Evolutionary conservation across 1,284 basidiomycete genomes (phyloP).

Genomic region (Pisolithus thermaeus): DNA sequence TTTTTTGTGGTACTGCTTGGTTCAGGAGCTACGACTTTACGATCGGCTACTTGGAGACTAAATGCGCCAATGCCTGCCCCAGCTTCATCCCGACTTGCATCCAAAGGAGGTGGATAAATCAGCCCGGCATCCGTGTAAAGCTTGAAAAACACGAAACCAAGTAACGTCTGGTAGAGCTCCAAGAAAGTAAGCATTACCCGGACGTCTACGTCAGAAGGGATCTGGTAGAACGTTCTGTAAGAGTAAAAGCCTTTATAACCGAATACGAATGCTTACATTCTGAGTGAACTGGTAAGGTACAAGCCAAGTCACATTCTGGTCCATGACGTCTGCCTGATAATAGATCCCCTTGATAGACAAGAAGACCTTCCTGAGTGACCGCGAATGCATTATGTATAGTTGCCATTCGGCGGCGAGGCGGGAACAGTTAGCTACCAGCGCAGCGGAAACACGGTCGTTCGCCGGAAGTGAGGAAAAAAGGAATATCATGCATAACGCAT

Average conservation of each 20-base stretch:
- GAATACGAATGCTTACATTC: constrained; percentile 59
- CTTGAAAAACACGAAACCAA: constrained; percentile 97
- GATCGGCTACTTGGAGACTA: constrained; percentile 56
- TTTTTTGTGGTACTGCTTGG: constrained; percentile 49
- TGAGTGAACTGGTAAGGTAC: constrained; percentile 99
- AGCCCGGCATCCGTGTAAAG: constrained; percentile 93
- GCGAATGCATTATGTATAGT: constrained; percentile 89
- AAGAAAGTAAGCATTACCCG: constrained; percentile 98
- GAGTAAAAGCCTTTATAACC: not conserved
- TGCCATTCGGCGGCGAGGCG: constrained; percentile 92
- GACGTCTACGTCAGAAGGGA: constrained; percentile 94
- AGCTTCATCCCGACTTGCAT: constrained; percentile 77
- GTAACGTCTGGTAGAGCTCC: constrained; percentile 95
- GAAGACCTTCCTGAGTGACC: constrained; percentile 86
- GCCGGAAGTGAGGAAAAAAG: constrained; percentile 90
- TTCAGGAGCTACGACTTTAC: constrained; percentile 31
- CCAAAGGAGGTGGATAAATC: constrained; percentile 92
- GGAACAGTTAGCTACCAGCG: constrained; percentile 87
- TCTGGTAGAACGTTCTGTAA: constrained; percentile 40
- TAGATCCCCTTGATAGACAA: constrained; percentile 98
- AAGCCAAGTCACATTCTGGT: constrained; percentile 93
- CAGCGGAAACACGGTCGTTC: constrained; percentile 72
- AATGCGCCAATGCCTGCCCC: constrained; percentile 92
- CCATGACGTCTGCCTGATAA: constrained; percentile 94
- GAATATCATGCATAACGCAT: constrained; percentile 93